Conservation (phyloP, 2,329 filamentous ascomycete genomes). For the Dothideomycetes sp. region DNA sequence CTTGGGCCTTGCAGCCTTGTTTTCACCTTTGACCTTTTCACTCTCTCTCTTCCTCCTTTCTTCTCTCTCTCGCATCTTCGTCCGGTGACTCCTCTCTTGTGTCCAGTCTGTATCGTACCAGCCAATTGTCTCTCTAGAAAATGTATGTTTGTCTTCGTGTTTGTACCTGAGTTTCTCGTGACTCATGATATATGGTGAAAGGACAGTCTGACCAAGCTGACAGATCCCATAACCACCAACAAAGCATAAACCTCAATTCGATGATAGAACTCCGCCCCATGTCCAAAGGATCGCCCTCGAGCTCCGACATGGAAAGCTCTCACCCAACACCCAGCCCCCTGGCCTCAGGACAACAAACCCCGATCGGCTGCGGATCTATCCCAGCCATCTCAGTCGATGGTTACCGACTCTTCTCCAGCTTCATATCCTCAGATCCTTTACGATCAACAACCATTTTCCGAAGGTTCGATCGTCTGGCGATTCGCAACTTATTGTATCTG, state of each 20-base stretch:
- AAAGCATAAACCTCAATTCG: not conserved
- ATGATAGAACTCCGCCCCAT: conserved; percentile 5
- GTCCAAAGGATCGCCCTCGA: not conserved
- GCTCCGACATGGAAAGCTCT: too few relatives aligned
- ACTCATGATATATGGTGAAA: too few relatives aligned
- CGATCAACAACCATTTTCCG: conserved; percentile 9
- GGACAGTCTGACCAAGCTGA: too few relatives aligned
- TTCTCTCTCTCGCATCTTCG: too few relatives aligned
- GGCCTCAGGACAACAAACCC: not conserved
- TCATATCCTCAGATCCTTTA: conserved; percentile 2
- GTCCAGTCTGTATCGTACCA: too few relatives aligned
- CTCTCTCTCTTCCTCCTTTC: too few relatives aligned
- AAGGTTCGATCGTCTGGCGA: conserved; percentile 5
- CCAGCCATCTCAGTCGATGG: conserved; percentile 2
- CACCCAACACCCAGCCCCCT: not conserved
- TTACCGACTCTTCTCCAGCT: conserved; percentile 5
- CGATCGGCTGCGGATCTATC: not conserved
- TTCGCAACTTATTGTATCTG: conserved; percentile 10
- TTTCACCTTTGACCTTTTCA: too few relatives aligned
- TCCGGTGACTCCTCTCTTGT: too few relatives aligned
- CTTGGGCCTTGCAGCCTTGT: too few relatives aligned
- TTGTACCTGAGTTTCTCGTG: too few relatives aligned
- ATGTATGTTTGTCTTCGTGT: too few relatives aligned
- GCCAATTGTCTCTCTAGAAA: too few relatives aligned
- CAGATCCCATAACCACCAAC: conserved; percentile 1